Conservation (phyloP, 495 filamentous ascomycete genomes). For the Talaromyces wortmannii region DNA sequence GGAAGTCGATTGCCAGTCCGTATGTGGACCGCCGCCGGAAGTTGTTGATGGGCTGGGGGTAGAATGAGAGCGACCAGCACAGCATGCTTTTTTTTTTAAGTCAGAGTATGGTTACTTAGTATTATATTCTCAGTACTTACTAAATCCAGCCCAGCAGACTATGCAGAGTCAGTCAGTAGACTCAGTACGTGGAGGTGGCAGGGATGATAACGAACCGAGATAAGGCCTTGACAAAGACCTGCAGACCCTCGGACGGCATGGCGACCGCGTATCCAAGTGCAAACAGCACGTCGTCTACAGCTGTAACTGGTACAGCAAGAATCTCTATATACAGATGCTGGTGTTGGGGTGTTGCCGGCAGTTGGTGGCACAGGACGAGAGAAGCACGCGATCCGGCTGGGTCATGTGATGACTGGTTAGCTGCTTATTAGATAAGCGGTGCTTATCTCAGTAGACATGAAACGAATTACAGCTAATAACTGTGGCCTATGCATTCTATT, state of each 20-base stretch:
- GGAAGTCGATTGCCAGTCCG: slow-evolving; percentile 82
- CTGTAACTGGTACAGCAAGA: too few species aligned
- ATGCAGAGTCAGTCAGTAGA: neutral
- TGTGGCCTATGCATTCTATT: too few species aligned
- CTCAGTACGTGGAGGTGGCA: neutral
- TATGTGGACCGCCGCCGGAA: slow-evolving; percentile 64
- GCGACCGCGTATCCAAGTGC: neutral
- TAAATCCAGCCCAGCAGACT: slow-evolving; percentile 29
- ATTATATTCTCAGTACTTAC: slow-evolving; percentile 6
- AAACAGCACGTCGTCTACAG: neutral
- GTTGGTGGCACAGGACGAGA: too few species aligned
- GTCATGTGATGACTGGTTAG: too few species aligned
- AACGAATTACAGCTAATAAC: too few species aligned
- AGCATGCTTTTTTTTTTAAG: slow-evolving; percentile 33
- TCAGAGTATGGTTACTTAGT: neutral
- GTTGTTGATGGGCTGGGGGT: slow-evolving; percentile 81
- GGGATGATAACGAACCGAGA: slow-evolving; percentile 12
- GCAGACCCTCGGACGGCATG: slow-evolving; percentile 21
- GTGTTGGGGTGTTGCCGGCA: too few species aligned
- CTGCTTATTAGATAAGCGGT: too few species aligned
- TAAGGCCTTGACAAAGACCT: slow-evolving; percentile 32
- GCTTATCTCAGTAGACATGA: too few species aligned
- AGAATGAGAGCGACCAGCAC: slow-evolving; percentile 87
- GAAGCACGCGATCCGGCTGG: too few species aligned
- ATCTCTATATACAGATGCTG: too few species aligned